A percentile compares a stretch with the other conserved stretches of the same genome.
phyloP scores from a whole-genome alignment of 345 rosid species.

The Pugionium cornutum region DNA sequence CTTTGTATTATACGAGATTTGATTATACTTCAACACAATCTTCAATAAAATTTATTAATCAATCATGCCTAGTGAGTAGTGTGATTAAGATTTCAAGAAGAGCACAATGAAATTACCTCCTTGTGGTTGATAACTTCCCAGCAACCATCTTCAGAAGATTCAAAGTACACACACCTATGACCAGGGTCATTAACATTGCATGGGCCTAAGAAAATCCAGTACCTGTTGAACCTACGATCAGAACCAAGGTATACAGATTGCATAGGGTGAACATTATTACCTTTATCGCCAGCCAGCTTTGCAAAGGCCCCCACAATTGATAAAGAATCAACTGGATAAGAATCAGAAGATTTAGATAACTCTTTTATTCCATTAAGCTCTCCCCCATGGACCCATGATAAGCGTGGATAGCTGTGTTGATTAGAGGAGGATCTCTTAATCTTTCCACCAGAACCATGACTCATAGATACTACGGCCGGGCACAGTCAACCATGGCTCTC shows the following conservation, averaged over 20 bases:
- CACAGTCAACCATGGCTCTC: constrained; percentile 47
- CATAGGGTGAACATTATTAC: constrained; percentile 62
- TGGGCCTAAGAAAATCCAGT: constrained; percentile 99
- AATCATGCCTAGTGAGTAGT: constrained; percentile 2
- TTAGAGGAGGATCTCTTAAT: constrained; percentile 69
- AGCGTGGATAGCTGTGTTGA: constrained; percentile 46
- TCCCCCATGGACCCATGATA: constrained; percentile 71
- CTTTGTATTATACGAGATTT: no score
- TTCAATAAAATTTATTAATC: not conserved
- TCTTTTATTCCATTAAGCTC: constrained; percentile 41
- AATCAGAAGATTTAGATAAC: constrained; percentile 47
- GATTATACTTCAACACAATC: no score
- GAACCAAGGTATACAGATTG: constrained; percentile 90
- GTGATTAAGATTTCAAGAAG: constrained; percentile 21
- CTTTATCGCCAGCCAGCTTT: constrained; percentile 41
- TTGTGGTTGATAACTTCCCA: constrained; percentile 88
- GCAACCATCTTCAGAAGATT: constrained; percentile 97
- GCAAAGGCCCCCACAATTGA: constrained; percentile 42
- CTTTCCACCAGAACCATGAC: constrained; percentile 84
- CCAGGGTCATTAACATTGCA: constrained; percentile 84
- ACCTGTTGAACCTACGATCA: constrained; percentile 93
- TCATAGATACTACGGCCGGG: constrained; percentile 48
- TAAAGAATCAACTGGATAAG: constrained; percentile 70
- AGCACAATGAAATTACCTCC: constrained; percentile 56
- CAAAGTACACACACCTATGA: constrained; percentile 90